Conservation (phyloP, 192 early-diverging fungal species). For the Backusella liffmaniae region DNA sequence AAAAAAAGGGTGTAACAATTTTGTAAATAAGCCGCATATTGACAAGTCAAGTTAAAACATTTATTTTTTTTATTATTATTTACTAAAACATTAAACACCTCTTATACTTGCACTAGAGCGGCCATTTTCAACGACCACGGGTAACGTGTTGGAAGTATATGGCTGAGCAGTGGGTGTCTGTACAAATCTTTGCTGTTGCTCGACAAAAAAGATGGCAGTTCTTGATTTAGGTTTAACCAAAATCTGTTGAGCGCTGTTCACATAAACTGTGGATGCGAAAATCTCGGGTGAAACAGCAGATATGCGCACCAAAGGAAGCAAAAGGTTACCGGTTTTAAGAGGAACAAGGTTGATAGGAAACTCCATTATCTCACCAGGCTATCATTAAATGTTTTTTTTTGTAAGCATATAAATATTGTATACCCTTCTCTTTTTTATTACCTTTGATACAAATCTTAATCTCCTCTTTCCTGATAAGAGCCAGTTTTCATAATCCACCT, state of each 20-base stretch:
- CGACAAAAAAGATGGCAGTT: constrained; percentile 59
- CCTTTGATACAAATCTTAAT: constrained; percentile 56
- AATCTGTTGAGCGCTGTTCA: constrained; percentile 59
- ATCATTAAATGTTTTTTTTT: background rate
- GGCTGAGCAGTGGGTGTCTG: constrained; percentile 7
- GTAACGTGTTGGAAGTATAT: background rate
- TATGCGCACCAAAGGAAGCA: constrained; percentile 50
- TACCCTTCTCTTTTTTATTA: constrained; percentile 19
- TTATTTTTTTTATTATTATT: background rate
- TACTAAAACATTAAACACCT: background rate
- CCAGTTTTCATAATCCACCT: constrained; percentile 69
- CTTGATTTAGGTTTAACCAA: constrained; percentile 54
- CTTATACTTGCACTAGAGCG: constrained; percentile 6
- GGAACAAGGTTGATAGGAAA: constrained; percentile 55
- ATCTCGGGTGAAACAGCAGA: constrained; percentile 38
- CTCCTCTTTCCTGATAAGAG: constrained; percentile 62
- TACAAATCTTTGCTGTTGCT: constrained; percentile 52
- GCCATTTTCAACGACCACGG: background rate
- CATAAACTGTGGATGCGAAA: constrained; percentile 50
- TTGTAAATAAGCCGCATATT: background rate
- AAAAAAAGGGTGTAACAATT: background rate
- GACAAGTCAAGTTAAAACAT: background rate
- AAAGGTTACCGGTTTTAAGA: constrained; percentile 56
- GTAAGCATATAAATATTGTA: background rate
- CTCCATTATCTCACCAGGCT: constrained; percentile 48